A percentile compares a stretch with the other conserved stretches of the same genome.
These are phyloP conservation scores for Aspergillus saccharolyticus DNA, from an alignment of 495 filamentous ascomycete species.

Conservation along the genomic window DNA sequence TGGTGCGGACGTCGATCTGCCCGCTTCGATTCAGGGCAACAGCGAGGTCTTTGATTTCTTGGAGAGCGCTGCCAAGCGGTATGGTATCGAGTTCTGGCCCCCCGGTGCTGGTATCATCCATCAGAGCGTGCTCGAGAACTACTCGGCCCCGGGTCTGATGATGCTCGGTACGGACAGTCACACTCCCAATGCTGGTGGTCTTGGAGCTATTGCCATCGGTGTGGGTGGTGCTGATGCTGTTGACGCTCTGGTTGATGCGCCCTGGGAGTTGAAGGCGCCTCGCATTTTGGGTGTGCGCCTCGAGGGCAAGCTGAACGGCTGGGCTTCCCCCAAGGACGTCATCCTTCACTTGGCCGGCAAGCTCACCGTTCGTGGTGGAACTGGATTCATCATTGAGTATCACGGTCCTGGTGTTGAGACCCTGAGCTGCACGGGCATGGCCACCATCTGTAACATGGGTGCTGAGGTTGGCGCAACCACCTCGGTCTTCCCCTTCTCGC, in stretches of 20 bases:
- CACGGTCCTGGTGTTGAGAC: constrained; percentile 82
- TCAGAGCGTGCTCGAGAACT: constrained; percentile 97
- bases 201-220: constrained; percentile 93
- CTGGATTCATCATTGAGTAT: constrained; percentile 93
- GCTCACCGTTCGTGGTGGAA: constrained; percentile 90
- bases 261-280: constrained; percentile 96
- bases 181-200: constrained; percentile 90
- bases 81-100: constrained; percentile 98
- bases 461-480: constrained; percentile 96
- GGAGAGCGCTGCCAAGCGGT: constrained; percentile 89
- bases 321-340: constrained; percentile 92
- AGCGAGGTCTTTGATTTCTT: constrained; percentile 97
- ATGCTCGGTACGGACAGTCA: constrained; percentile 99
- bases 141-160: constrained; percentile 94
- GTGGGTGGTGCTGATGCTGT: constrained; percentile 97
- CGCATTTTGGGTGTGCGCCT: constrained; percentile 82
- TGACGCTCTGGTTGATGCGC: constrained; percentile 91
- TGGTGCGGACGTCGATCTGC: constrained; percentile 83
- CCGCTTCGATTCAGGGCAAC: constrained; percentile 83
- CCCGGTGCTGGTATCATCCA: constrained; percentile 99
- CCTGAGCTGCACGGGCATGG: constrained; percentile 88
- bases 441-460: constrained; percentile 88
- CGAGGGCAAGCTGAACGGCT: constrained; percentile 77
- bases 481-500: constrained; percentile 82
- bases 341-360: constrained; percentile 85